Evolutionary conservation across 2,329 filamentous ascomycete species (phyloP), one percentile per base, ranked within the genome.

Genomic region (Alternaria triticina): DNA sequence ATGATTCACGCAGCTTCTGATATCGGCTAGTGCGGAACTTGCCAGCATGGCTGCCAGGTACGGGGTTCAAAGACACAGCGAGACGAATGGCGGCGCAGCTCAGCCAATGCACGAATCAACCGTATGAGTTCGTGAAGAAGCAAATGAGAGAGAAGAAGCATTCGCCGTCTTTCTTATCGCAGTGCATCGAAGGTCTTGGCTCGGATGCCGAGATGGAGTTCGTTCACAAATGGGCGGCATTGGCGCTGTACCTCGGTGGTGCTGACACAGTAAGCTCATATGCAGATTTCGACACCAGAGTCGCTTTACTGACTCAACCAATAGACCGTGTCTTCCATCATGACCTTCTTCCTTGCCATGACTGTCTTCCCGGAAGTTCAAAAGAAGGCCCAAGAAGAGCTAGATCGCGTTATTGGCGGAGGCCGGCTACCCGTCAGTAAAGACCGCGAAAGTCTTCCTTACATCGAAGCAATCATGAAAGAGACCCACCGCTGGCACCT

Each of bases 271-370:
- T 80, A 65, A 58, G 70, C 51, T 58, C 15, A 28, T 4, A 50
- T 8, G 9, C 11, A 27, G 1, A 3, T 20, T 11, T 54, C 12
- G n/a, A 3, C 12, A 28, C 22, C 20, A 5, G n/a, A 4, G 2
- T 15, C 1, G 1, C 49, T 25, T 33, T 25, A 36, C 46, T 52
- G 6, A 50, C 10, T 11, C 12, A 15, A 8, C 8, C 11, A 1
- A 57, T 36, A 82, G 56, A 85, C 80, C 4, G 80, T 83, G 0
- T 82, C 77, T 1, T 74, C 81, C 0, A 64, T 84, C 4, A 67
- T 73, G 28, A 72, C 67, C 0, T 87, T 87, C 69, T 79, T 86
- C 20, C 79, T 88, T 0, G 86, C 85, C 0, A 87, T 87, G 73
- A 82, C 79, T 15, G 77, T 86, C n/a, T 84, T 83, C 30, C 83